Evolutionary conservation across 2,329 filamentous ascomycete genomes (phyloP).

Genomic region (Xylaria sp.): DNA sequence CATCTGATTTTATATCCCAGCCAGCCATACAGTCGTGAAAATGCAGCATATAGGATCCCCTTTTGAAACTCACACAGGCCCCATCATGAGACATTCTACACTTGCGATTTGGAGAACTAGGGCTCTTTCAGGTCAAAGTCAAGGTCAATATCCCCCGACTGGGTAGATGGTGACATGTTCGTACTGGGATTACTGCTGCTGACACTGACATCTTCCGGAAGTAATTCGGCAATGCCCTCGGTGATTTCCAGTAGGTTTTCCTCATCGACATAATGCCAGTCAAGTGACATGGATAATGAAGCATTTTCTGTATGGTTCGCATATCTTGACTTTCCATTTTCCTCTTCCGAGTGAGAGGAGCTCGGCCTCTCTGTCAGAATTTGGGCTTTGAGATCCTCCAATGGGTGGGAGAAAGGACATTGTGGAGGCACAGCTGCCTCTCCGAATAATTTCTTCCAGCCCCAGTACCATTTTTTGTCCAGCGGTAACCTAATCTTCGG

Average conservation of each 20-base stretch:
- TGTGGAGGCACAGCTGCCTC: slow-evolving; percentile 6
- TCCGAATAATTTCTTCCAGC: slow-evolving; percentile 27
- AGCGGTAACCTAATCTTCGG: slow-evolving; percentile 1
- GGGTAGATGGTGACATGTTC: not conserved
- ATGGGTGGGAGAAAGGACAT: slow-evolving; percentile 29
- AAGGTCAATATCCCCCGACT: not conserved
- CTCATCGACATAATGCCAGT: not conserved
- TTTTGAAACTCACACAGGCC: not conserved
- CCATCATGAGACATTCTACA: not conserved
- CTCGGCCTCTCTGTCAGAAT: not conserved
- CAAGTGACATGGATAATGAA: not conserved
- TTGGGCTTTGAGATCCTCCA: slow-evolving; percentile 7
- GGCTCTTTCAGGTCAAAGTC: not conserved
- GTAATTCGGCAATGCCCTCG: not conserved
- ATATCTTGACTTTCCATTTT: not conserved
- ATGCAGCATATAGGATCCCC: not conserved
- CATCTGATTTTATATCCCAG: not conserved
- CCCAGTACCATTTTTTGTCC: slow-evolving; percentile 33
- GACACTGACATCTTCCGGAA: not conserved
- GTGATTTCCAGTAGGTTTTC: not conserved
- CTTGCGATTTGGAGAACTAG: not conserved
- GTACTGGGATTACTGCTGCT: not conserved
- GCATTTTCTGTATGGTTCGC: not conserved
- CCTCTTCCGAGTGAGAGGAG: not conserved
- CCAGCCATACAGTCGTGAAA: not conserved